phyloP scores from a whole-genome alignment of 352 stramenopile genomes.

The Globisporangium uncinulatum region DNA sequence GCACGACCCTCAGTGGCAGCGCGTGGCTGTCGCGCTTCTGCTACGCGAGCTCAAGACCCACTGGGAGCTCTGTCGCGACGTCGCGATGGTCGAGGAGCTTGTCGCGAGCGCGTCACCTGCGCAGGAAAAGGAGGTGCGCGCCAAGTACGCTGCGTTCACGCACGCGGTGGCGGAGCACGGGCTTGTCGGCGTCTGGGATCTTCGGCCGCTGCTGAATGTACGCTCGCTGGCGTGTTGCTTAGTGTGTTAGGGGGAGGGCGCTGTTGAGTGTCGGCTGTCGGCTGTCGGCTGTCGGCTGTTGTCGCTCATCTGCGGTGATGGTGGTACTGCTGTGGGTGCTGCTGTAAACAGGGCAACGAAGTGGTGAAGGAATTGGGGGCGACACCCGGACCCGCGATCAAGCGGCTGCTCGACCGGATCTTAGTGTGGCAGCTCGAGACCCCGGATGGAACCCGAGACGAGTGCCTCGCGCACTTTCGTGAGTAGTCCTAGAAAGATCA shows the following conservation, averaged over 20 bases:
- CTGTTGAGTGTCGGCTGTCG: too few relatives aligned
- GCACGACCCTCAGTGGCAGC: constrained; percentile 27
- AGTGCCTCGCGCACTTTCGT: constrained; percentile 43
- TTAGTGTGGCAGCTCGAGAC: constrained; percentile 56
- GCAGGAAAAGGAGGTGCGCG: constrained; percentile 2
- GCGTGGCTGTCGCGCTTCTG: constrained; percentile 40
- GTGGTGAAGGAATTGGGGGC: constrained; percentile 52
- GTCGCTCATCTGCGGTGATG: too few relatives aligned
- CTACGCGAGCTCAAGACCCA: constrained; percentile 53
- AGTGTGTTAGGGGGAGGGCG: too few relatives aligned
- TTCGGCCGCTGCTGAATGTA: constrained; percentile 72
- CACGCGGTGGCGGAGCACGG: constrained; percentile 18
- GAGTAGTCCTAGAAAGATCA: neutral
- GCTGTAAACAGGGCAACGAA: constrained; percentile 54
- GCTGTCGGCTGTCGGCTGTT: too few relatives aligned
- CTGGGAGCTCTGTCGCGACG: constrained; percentile 53
- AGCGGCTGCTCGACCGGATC: constrained; percentile 47
- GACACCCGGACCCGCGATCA: constrained; percentile 54
- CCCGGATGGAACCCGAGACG: constrained; percentile 44
- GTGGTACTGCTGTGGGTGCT: neutral
- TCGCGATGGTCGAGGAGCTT: constrained; percentile 47
- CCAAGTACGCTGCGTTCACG: constrained; percentile 32
- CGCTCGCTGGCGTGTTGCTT: constrained; percentile 1
- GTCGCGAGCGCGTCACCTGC: constrained; percentile 12
- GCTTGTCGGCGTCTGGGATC: constrained; percentile 46